phyloP scores from a whole-genome alignment of 1,284 basidiomycete genomes.

The Salmacisia buchloeana region DNA sequence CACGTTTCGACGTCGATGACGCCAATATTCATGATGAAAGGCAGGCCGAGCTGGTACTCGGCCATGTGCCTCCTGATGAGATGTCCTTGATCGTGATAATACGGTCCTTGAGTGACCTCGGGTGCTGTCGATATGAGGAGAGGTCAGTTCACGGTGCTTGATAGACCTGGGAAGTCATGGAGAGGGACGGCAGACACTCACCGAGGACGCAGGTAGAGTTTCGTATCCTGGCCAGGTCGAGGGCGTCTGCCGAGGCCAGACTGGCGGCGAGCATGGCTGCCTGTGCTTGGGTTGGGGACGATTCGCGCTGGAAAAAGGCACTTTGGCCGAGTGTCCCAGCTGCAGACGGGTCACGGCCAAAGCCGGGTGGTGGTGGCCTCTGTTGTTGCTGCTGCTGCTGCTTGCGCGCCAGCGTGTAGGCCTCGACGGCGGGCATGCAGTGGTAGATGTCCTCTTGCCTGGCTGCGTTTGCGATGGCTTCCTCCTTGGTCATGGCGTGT shows the following conservation, averaged over 20 bases:
- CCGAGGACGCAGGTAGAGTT: conserved; percentile 51
- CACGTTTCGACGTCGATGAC: conserved; percentile 70
- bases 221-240: conserved; percentile 42
- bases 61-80: conserved; percentile 57
- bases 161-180: background rate
- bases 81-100: conserved; percentile 55
- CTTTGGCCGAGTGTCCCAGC: too few relatives aligned
- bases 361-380: too few relatives aligned
- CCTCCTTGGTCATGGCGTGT: conserved; percentile 43
- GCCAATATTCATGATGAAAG: conserved; percentile 61
- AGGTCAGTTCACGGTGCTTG: background rate
- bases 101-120: conserved; percentile 54
- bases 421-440: conserved; percentile 51
- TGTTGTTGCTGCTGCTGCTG: conserved; percentile 38
- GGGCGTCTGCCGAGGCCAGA: conserved; percentile 45
- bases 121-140: conserved; percentile 35
- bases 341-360: too few relatives aligned
- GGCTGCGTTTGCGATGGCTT: conserved; percentile 42
- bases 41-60: conserved; percentile 57
- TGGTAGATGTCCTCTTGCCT: conserved; percentile 50
- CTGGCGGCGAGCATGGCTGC: too few relatives aligned
- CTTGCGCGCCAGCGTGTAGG: conserved; percentile 47
- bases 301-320: too few relatives aligned
- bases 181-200: background rate
- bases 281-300: too few relatives aligned